Percentiles rank a stretch among this genome's conserved stretches.
Conservation (phyloP, 2,329 filamentous ascomycete genomes). For the Paracamarosporium sp. region DNA sequence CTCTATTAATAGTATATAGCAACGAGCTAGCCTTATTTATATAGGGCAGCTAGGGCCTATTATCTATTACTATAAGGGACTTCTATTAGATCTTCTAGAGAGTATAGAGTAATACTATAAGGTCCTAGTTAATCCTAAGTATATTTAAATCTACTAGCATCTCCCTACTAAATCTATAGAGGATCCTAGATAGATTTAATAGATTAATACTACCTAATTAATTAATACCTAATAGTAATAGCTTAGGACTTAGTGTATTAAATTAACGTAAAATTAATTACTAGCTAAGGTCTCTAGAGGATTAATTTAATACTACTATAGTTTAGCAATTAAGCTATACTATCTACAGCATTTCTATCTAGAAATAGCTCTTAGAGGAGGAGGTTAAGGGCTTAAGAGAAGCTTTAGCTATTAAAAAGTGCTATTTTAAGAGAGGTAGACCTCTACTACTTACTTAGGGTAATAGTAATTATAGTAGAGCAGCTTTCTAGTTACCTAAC, state of each 20-base stretch:
- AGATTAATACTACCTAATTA: background rate
- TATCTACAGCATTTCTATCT: background rate
- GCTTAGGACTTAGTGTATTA: background rate
- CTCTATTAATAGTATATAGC: too few relatives aligned
- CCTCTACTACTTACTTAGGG: too few relatives aligned
- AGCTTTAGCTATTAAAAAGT: background rate
- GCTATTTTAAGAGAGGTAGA: too few relatives aligned
- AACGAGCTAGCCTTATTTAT: too few relatives aligned
- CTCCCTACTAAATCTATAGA: background rate
- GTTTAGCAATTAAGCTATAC: background rate
- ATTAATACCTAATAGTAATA: background rate
- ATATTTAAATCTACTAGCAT: background rate
- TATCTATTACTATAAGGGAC: too few relatives aligned
- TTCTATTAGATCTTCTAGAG: background rate
- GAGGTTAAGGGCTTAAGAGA: background rate
- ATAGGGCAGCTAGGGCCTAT: too few relatives aligned
- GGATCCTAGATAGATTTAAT: background rate
- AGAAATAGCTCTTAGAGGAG: background rate
- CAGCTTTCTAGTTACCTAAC: background rate
- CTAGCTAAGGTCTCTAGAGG: background rate
- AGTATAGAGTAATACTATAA: background rate
- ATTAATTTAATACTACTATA: background rate
- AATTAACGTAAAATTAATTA: background rate
- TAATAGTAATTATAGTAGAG: background rate
- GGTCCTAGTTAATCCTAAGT: too few relatives aligned